These are phyloP conservation scores for Penicillium vulpinum DNA, from an alignment of 2,329 filamentous ascomycete genomes.

Conservation along the genomic window DNA sequence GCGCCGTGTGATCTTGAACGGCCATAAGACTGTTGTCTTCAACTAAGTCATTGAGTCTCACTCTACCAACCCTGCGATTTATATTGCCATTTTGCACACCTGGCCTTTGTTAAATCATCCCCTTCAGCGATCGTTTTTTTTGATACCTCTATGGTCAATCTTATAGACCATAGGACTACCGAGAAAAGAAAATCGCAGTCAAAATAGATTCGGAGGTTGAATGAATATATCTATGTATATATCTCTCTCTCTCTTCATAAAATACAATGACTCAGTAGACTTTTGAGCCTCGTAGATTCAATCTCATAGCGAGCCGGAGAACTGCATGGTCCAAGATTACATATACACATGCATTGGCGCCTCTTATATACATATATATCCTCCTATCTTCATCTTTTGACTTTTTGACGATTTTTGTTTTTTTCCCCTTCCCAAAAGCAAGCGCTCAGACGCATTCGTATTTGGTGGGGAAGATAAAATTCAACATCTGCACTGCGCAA, in stretches of 20 bases:
- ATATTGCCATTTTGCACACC: neutral
- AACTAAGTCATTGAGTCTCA: conserved; percentile 37
- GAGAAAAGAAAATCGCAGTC: neutral
- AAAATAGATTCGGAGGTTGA: neutral
- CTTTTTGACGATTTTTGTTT: neutral
- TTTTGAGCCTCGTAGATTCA: neutral
- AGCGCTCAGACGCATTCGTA: neutral
- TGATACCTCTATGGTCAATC: neutral
- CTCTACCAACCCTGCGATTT: neutral
- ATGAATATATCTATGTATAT: neutral
- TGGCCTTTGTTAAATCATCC: neutral
- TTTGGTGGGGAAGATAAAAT: neutral
- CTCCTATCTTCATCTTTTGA: neutral
- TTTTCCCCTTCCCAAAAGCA: neutral
- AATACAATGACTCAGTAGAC: neutral
- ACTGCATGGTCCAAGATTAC: no score
- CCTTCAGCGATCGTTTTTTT: neutral
- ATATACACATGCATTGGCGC: neutral
- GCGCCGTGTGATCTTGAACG: conserved; percentile 74
- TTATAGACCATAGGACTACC: neutral
- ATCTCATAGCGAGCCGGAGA: neutral
- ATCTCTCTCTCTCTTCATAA: neutral
- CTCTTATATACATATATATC: neutral
- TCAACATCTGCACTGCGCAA: neutral
- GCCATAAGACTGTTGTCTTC: conserved; percentile 78